Evolutionary conservation across 2,329 filamentous ascomycete genomes (phyloP), one percentile per base, ranked within the genome.

Genomic region (Aureobasidium melanogenum): DNA sequence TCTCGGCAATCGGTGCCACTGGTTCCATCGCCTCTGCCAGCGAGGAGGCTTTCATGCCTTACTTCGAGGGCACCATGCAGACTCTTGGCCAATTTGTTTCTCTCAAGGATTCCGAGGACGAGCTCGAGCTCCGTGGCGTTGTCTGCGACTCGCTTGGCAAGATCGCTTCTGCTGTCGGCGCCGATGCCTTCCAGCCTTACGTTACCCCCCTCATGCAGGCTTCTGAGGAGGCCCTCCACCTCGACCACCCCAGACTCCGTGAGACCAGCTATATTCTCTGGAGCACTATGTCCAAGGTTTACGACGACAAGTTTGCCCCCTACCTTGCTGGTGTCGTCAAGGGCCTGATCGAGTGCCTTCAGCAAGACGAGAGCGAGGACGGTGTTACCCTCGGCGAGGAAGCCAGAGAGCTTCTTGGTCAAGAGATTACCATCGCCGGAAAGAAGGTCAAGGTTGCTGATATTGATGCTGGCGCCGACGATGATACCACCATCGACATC

Each of bases 211-310:
- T 97, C 62, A 96, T 99, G 89, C 83, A 87, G 69, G 88, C 93
- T 15, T 96, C 90, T 67, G 92, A 97, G 76, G 92, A 97, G 75
- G 92, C 89, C 60, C 82, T 97, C 2, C 81, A 88, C 68, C 85
- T 99, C 2, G 92, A 91, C 68, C 92, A 97, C 77, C 89, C 92
- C 44, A 85, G 92, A 62, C 85, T 97, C 56, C 89, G 91, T 75
- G 94, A 99, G 80, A 97, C 91, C 64, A 96, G 91, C 73, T 99
- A 96, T 77, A 95, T 97, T 64, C 82, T 99, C 60, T 99, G 94
- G 93, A 91, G 90, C 66, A 91, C 89, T 43, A 86, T 99, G 72
- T 88, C 93, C 64, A 95, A 95, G 79, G 91, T 97, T 10, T 97
- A 97, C 75, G 87, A 88, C 69, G 88, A 90, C 70, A 82, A 91